These are phyloP conservation scores for Trichophyton schoenleinii DNA, from an alignment of 2,329 filamentous ascomycete genomes.

Conservation along the genomic window DNA sequence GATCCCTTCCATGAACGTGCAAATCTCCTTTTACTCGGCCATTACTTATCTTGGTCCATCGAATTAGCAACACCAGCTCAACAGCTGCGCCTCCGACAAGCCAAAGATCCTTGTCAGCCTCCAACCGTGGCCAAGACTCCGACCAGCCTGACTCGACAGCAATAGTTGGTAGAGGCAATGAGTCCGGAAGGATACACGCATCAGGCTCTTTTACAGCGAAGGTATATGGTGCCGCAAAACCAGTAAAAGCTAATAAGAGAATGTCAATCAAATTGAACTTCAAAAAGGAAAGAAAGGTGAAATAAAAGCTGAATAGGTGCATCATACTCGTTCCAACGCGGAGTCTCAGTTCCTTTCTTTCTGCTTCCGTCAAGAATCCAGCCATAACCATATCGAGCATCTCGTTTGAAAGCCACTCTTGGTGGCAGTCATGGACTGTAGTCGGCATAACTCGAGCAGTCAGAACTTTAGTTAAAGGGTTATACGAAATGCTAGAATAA, in stretches of 20 bases:
- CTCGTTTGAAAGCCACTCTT: background rate
- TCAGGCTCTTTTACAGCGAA: conserved; percentile 9
- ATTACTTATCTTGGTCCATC: conserved; percentile 8
- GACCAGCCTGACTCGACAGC: conserved; percentile 8
- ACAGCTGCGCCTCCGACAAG: conserved; percentile 6
- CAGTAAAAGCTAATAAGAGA: conserved; percentile 2
- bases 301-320: background rate
- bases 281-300: background rate
- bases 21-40: conserved; percentile 2
- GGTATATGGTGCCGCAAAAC: conserved; percentile 4
- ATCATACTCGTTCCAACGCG: background rate
- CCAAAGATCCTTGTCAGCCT: conserved; percentile 7
- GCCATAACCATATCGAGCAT: background rate
- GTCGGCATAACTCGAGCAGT: conserved; percentile 4
- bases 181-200: conserved; percentile 3
- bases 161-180: conserved; percentile 6
- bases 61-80: conserved; percentile 7
- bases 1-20: conserved; percentile 3
- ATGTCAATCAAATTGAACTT: background rate
- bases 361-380: background rate
- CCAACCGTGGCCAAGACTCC: conserved; percentile 7
- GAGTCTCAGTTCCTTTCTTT: background rate
- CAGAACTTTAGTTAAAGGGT: conserved; percentile 4
- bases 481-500: conserved; percentile 6
- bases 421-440: background rate